A percentile compares a stretch with the other conserved stretches of the same genome.
Evolutionary conservation across 2,329 filamentous ascomycete species (phyloP).

Genomic region (Tolypocladium guangdongense): DNA sequence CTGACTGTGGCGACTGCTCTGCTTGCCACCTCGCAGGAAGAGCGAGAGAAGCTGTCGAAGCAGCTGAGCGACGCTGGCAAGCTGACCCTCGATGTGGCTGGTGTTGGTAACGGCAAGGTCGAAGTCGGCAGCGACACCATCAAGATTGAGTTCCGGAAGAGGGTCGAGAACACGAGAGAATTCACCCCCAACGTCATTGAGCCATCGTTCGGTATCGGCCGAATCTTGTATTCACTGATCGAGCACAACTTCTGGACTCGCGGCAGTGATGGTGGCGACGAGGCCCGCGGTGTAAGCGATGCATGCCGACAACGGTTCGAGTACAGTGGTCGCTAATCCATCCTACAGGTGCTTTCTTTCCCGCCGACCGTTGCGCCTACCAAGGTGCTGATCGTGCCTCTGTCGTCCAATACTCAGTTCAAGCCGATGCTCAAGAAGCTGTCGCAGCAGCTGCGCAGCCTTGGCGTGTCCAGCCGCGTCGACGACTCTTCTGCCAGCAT

Average conservation of each 20-base stretch:
- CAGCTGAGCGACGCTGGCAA: constrained; percentile 64
- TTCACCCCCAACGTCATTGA: constrained; percentile 96
- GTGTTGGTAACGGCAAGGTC: constrained; percentile 57
- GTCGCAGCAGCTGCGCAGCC: constrained; percentile 62
- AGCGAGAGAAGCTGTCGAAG: constrained; percentile 69
- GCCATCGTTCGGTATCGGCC: constrained; percentile 92
- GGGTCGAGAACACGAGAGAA: constrained; percentile 74
- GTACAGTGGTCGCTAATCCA: neutral
- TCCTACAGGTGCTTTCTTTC: constrained; percentile 37
- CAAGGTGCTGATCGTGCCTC: constrained; percentile 84
- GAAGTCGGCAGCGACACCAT: constrained; percentile 72
- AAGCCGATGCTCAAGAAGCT: constrained; percentile 63
- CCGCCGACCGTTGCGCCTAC: constrained; percentile 70
- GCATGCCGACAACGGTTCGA: neutral
- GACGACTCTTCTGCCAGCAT: constrained; percentile 89
- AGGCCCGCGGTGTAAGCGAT: constrained; percentile 70
- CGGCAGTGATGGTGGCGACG: constrained; percentile 45
- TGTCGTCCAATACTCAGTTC: constrained; percentile 75
- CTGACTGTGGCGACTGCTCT: constrained; percentile 76
- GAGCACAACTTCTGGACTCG: constrained; percentile 96
- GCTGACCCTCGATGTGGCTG: constrained; percentile 64
- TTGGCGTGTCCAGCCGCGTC: constrained; percentile 72
- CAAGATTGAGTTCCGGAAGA: constrained; percentile 71
- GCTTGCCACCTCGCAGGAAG: constrained; percentile 62
- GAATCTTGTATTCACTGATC: constrained; percentile 84